These are phyloP conservation scores for Gnomoniopsis smithogilvyi DNA, from an alignment of 2,329 filamentous ascomycete genomes.

Conservation along the genomic window DNA sequence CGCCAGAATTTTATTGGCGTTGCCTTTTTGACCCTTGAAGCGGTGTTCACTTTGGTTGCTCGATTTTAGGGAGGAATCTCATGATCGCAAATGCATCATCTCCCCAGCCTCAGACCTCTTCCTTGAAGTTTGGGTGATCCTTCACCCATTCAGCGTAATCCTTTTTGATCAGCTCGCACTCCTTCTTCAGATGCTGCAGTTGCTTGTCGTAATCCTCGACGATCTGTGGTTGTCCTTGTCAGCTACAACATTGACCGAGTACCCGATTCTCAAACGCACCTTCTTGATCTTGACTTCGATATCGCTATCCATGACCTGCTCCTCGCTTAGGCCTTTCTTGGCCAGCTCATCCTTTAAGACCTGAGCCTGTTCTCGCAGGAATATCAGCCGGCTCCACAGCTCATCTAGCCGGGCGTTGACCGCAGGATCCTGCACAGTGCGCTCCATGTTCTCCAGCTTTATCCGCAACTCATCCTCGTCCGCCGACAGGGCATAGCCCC, in stretches of 20 bases:
- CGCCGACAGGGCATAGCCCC: constrained; percentile 75
- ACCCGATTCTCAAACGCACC: constrained; percentile 42
- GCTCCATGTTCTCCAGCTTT: constrained; percentile 67
- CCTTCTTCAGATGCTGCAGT: constrained; percentile 70
- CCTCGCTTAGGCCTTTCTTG: constrained; percentile 56
- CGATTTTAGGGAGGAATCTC: neutral
- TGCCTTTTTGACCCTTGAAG: too few relatives aligned
- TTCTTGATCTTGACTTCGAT: constrained; percentile 71
- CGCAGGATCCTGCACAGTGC: constrained; percentile 69
- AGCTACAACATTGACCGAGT: constrained; percentile 12
- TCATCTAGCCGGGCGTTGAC: constrained; percentile 76
- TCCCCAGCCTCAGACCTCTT: neutral
- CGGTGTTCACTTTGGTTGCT: neutral
- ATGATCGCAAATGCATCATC: neutral
- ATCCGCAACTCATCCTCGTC: constrained; percentile 76
- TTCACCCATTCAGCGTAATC: constrained; percentile 56
- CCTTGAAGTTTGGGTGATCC: constrained; percentile 31
- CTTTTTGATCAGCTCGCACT: constrained; percentile 60
- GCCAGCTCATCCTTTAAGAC: constrained; percentile 72
- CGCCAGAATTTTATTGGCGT: neutral
- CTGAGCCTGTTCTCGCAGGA: constrained; percentile 69
- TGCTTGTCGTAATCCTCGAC: constrained; percentile 80
- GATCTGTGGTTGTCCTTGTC: constrained; percentile 48
- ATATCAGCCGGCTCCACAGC: constrained; percentile 78
- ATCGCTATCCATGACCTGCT: constrained; percentile 63